Evolutionary conservation across 164 flowering plant species (phyloP), one percentile per base, ranked within the genome.

Genomic region (Echeveria elegans): DNA sequence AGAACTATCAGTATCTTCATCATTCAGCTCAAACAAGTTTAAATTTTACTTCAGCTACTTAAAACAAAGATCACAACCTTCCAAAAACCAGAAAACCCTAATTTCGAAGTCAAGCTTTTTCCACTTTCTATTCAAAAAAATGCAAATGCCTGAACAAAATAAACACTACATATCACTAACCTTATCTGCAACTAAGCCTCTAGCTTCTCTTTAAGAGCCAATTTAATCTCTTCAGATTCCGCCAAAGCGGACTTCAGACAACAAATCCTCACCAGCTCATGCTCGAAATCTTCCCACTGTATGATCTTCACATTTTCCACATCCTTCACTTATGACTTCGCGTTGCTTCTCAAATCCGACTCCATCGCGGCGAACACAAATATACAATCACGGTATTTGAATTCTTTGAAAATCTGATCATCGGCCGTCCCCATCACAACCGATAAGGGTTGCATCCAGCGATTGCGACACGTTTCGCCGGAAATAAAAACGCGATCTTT

Each of bases 211-310:
- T 84, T 70, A 50, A 90, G 85, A 34, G 50, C 34, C 18, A 24
- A 61, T 70, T 89, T 89, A 68, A 71, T 78, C 63, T 81, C 78
- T 56, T 83, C 75, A 58, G 91, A 81, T 72, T 84, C 83, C 9
- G 72, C 72, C 65, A 86, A 73, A 4, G 96, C 89, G 4, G 91
- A 85, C 1, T 96, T 84, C 24, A 93, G 88, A 74, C 98, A 91
- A 72, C 83, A 81, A 18, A 94, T 65, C 21, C 95, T 77, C 5
- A 87, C 88, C 8, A 85, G 79, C 76, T 91, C 96, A 37, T 85
- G 91, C 68, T 89, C 85, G 73, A 76, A 83, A 70, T 94, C 97
- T 65, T 88, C 98, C 98, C 98, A 92, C 52, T 88, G 77, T 66
- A 90, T 80, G 3, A 85, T 69, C 64, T 78, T 83, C 45, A 64